Evolutionary conservation across 805 yeast genomes (phyloP), one percentile per base, ranked within the genome.

Genomic region (Clavispora asparagi): DNA sequence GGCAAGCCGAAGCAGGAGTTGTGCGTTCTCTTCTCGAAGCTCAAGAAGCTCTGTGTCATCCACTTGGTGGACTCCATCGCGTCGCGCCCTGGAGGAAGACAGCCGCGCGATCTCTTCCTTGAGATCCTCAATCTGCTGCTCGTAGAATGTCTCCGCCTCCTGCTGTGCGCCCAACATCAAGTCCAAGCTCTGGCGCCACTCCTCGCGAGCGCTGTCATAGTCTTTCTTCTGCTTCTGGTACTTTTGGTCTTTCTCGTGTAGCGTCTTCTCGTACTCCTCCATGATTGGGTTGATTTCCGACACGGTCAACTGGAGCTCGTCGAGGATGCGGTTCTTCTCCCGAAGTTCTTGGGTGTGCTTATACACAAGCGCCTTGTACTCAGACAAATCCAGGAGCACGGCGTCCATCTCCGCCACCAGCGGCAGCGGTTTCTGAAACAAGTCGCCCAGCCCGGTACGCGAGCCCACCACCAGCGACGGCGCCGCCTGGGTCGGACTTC

Each of bases 141-240:
- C 66, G 54, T 75, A 81, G 30, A 77, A 62, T 17, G 59, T 57
- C 49, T 78, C 84, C 47, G 76, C 79, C 48, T 81, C 85, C 42
- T 71, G 74, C 32, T 81, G 80, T 37, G 81, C 79, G 29, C 65
- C 60, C 39, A 79, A 78, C 59, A 83, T 69, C 39, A 78, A 64
- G 48, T 78, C 83, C 41, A 83, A 71, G 14, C 79, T 81, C 42
- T 76, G 79, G 40, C 83, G 60, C 65, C 85, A 68, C 56, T 83
- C 86, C 40, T 73, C 76, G 27, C 85, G 67, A 39, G 83, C 85
- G 13, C 61, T 55, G 42, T 80, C 85, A 39, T 76, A 73, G 26
- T 68, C 75, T 16, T 55, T 56, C 55, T 74, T 77, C 47, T 74
- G 80, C 44, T 69, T 73, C n/a, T 57, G 54, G 43, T 80, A 58